Percentiles rank a stretch among this genome's conserved stretches.
These are phyloP conservation scores for Collariella sp. DNA, from an alignment of 495 filamentous ascomycete genomes.

Conservation along the genomic window DNA sequence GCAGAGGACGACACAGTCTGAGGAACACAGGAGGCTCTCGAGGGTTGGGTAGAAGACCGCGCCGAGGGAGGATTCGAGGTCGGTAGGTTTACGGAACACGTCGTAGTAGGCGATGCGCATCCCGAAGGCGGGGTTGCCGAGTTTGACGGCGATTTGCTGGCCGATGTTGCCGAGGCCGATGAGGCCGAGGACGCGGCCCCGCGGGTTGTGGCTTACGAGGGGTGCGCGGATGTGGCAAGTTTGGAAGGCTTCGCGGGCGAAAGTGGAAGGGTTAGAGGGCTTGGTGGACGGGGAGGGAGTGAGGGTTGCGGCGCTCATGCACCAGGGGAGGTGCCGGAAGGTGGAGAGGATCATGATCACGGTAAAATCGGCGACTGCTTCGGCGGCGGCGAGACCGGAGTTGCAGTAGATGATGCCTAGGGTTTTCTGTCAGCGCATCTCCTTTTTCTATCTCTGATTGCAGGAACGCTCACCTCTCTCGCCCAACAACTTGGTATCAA, in stretches of 20 bases:
- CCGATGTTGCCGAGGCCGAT: conserved; percentile 65
- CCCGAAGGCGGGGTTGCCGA: conserved; percentile 45
- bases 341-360: conserved; percentile 56
- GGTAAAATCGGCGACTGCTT: conserved; percentile 59
- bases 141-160: conserved; percentile 55
- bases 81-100: conserved; percentile 45
- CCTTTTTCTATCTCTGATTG: background rate
- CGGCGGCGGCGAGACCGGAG: conserved; percentile 56
- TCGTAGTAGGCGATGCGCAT: conserved; percentile 67
- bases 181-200: conserved; percentile 47
- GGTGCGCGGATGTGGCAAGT: conserved; percentile 52
- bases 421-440: background rate
- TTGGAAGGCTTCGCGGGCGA: conserved; percentile 31
- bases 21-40: conserved; percentile 42
- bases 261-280: background rate
- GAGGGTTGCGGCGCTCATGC: conserved; percentile 45
- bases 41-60: conserved; percentile 47
- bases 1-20: conserved; percentile 61
- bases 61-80: conserved; percentile 34
- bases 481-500: conserved; percentile 58
- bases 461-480: conserved; percentile 50
- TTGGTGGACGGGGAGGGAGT: conserved; percentile 10
- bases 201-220: conserved; percentile 49
- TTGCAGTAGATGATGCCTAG: conserved; percentile 66
- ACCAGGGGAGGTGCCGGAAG: conserved; percentile 57